Base-by-base conservation (phyloP, 78 protist species). In the Neovahlkampfia damariscottae region DNA sequence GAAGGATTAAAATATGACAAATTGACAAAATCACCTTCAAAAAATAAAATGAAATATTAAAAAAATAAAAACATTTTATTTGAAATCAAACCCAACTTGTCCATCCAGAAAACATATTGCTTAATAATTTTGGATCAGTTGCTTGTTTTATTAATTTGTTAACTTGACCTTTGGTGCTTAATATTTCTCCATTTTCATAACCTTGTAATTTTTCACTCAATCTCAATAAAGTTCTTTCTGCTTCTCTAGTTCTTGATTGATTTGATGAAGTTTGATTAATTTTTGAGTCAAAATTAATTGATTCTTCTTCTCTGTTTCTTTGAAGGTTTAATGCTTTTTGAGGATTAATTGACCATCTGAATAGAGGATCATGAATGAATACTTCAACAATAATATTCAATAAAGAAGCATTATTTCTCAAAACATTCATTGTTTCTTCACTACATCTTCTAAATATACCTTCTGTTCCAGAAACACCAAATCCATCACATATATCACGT, bases 351-450 rank as follows among this genome's bases (percentile, higher is more conserved):
- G 76, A 32, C 50, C 77, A 80, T 2, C 38, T 6, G 2, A 6
- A 78, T 38, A 89, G 76, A 28, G 93, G 93, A 59, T 89, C 93
- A 76, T 86, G 84, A 27, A 89, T 67, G 40, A 89, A 89, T n/a
- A 77, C 90, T 40, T 89, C 90, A 41, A 86, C 68, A 77, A 89
- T 38, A 30, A 89, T 87, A 30, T 72, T 27, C 19, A 89, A 1
- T 39, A 89, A n/a, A n/a, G 2, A n/a, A 3, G 31, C 2, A 71
- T 76, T 38, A 7, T 1, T 19, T 0, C 88, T 41, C 10, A 87
- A 31, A 40, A 89, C 35, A 2, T 30, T 30, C 85, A 89, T 27
- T 10, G 34, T 40, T 1, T 5, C 5, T 27, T 85, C 81, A 59
- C 82, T 71, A 0, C 87, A 72, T 3, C 27, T 0, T n/a, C 85